Evolutionary conservation across 2,329 filamentous ascomycete genomes (phyloP), one percentile per base, ranked within the genome.

Genomic region (Paraphaeosphaeria minitans): DNA sequence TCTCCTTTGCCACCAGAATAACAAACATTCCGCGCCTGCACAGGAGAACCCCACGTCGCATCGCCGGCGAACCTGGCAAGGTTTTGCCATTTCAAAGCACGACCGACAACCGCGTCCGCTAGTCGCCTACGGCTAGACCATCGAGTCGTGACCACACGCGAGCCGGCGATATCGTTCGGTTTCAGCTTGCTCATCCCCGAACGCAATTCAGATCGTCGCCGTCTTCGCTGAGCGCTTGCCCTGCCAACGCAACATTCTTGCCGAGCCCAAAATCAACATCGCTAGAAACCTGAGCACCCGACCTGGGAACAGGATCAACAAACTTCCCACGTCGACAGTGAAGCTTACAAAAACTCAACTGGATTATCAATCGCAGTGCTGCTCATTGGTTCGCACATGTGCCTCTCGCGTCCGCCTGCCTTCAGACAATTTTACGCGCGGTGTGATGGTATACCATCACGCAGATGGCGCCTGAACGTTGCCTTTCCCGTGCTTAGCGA

Each of bases 111-210:
- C 16, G 33, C 49, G 21, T 42, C 49, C 12, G 16, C 27, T 33
- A 24, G 50, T 49, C 46, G 46, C 19, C 5, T 49, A 7, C 4
- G 39, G 50, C 50, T 53, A 43, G 24, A 27, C 13, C 12, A 31
- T 56, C 54, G 54, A 50, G 54, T 45, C 54, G 48, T 45, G 39
- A 31, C 48, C 54, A 42, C 54, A 42, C 54, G 43, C 52, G 52
- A 51, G 27, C 37, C 37, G 37, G 14, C 37, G 19, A 16, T 7
- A 39, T 39, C 37, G 50, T 27, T 33, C 35, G 39, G 52, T 55
- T 58, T 58, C 56, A 58, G 51, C 52, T 51, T 42, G 29, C 46
- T 53, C 29, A 55, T 58, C 52, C 29, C 45, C 56, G 13, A 53
- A 19, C 8, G 7, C 37, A 43, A 21, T 43, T 42, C 12, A 37